A percentile compares a stretch with the other conserved stretches of the same genome.
phyloP scores from a whole-genome alignment of 192 early-diverging fungal species.

The Cetraspora pellucida region DNA sequence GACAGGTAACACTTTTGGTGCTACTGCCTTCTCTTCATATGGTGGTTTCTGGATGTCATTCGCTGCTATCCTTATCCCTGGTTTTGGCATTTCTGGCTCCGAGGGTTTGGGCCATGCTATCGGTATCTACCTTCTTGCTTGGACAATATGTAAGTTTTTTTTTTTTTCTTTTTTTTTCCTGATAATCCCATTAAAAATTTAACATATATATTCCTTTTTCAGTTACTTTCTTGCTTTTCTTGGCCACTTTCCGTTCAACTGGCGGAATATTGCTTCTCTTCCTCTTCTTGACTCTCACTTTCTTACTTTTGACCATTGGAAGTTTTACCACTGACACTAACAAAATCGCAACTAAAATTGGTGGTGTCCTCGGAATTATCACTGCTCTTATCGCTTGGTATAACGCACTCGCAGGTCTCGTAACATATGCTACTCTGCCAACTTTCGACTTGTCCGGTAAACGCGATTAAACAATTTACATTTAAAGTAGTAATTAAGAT shows the following conservation, averaged over 20 bases:
- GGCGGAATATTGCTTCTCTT: conserved; percentile 66
- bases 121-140: conserved; percentile 65
- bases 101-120: conserved; percentile 38
- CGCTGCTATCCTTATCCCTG: conserved; percentile 59
- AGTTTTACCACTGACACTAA: conserved; percentile 56
- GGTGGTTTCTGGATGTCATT: conserved; percentile 71
- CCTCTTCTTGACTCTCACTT: conserved; percentile 68
- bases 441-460: conserved; percentile 31
- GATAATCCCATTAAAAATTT: not conserved
- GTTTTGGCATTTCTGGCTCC: conserved; percentile 51
- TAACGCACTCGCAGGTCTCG: conserved; percentile 63
- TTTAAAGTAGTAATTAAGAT: no score
- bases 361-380: conserved; percentile 72
- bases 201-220: not conserved
- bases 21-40: conserved; percentile 75
- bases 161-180: not conserved
- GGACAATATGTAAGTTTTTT: conserved; percentile 43
- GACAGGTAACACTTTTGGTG: conserved; percentile 79
- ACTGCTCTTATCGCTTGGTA: conserved; percentile 81
- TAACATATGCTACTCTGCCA: conserved; percentile 56
- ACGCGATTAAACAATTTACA: no score
- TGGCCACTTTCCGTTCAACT: conserved; percentile 66
- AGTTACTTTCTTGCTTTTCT: conserved; percentile 67
- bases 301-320: conserved; percentile 67
- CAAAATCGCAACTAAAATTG: conserved; percentile 37